These are phyloP conservation scores for Aspergillus terreus DNA, from an alignment of 2,329 filamentous ascomycete species.

Conservation along the genomic window DNA sequence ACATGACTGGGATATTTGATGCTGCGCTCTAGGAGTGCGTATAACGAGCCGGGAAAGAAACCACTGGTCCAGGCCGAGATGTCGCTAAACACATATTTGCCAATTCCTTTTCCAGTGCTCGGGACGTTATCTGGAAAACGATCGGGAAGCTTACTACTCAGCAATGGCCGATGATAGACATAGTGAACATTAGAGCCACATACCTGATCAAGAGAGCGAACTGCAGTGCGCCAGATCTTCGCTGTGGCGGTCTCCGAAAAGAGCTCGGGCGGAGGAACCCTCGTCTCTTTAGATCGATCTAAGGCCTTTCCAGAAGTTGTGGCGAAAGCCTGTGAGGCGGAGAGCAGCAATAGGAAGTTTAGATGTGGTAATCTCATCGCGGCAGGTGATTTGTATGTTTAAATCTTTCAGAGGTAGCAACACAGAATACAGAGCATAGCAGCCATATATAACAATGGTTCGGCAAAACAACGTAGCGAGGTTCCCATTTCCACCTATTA, in stretches of 20 bases:
- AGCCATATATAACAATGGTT: no score
- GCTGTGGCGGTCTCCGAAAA: not conserved
- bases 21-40: conserved; percentile 14
- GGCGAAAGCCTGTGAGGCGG: no score
- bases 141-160: not conserved
- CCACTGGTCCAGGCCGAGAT: conserved; percentile 23
- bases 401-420: no score
- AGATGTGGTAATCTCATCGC: no score
- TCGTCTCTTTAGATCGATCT: not conserved
- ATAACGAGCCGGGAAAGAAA: conserved; percentile 19
- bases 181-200: not conserved
- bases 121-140: conserved; percentile 10
- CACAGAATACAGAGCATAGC: no score
- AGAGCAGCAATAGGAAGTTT: no score
- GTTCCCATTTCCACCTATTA: not conserved
- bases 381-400: no score
- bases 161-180: not conserved
- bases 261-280: not conserved
- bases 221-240: not conserved
- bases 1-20: conserved; percentile 8
- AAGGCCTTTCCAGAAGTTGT: no score
- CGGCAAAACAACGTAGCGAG: no score
- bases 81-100: conserved; percentile 11
- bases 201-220: not conserved
- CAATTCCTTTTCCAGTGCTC: conserved; percentile 5